These are phyloP conservation scores for Diaporthe australafricana DNA, from an alignment of 2,329 filamentous ascomycete genomes.

Conservation along the genomic window DNA sequence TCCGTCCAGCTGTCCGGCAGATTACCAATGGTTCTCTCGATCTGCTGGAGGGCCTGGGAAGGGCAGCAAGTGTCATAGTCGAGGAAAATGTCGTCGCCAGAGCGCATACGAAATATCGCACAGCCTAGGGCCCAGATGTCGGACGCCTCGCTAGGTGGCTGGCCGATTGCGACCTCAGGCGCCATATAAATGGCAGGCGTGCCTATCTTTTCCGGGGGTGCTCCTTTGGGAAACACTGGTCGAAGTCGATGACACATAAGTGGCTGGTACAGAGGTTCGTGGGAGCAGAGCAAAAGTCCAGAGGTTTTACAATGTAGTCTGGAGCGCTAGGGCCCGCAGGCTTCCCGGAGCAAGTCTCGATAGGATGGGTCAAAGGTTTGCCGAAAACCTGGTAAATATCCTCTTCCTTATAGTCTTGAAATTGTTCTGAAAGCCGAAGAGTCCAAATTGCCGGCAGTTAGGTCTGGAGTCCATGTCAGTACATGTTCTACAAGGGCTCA, in stretches of 20 bases:
- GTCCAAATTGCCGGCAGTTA: conserved; percentile 40
- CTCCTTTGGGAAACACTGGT: conserved; percentile 37
- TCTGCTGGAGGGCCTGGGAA: conserved; percentile 34
- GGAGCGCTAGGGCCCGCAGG: conserved; percentile 38
- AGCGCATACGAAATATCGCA: conserved; percentile 37
- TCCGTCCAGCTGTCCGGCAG: conserved; percentile 38
- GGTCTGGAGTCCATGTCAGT: conserved; percentile 30
- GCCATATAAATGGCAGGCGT: conserved; percentile 38
- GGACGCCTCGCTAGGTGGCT: conserved; percentile 35
- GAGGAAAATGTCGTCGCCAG: conserved; percentile 38
- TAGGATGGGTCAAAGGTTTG: conserved; percentile 19
- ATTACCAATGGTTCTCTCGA: conserved; percentile 38
- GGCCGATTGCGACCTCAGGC: conserved; percentile 40
- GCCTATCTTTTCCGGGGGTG: conserved; percentile 26
- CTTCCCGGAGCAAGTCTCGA: conserved; percentile 33
- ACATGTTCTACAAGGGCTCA: background rate
- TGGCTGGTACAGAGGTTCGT: conserved; percentile 37
- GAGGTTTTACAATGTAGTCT: conserved; percentile 38
- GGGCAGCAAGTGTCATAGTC: conserved; percentile 36
- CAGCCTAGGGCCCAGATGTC: conserved; percentile 42
- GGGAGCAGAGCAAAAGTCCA: conserved; percentile 37
- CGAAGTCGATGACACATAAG: conserved; percentile 42
- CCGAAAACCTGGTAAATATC: conserved; percentile 33
- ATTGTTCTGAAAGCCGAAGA: conserved; percentile 34
- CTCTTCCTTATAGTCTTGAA: conserved; percentile 34